Evolutionary conservation across 352 stramenopile genomes (phyloP), one percentile per base, ranked within the genome.

Genomic region (Phytophthora fragariae): DNA sequence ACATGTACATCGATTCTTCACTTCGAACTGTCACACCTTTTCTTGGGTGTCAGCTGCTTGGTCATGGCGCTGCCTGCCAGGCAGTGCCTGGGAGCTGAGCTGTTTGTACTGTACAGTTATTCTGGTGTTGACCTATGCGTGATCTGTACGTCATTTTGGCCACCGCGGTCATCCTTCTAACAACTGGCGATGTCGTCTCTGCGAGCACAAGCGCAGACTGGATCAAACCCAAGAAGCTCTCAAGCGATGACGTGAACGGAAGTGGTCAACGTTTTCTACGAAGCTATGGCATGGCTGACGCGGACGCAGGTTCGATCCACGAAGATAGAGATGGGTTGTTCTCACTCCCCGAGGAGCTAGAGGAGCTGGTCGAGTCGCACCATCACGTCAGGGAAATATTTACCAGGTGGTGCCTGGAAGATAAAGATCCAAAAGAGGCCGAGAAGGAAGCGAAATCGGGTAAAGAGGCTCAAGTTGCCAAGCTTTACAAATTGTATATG

Each of bases 341-440:
- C 37, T 19, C 27, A 6, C 41, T 65, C 5, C 24, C 44, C 15
- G 47, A 66, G 47, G 31, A 66, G 11, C 47, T 66, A 15, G 60
- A 66, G 12, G 60, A 58, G 39, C 24, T 66, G 29, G 47, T 66
- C 21, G 60, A 66, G 35, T 50, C 24, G 31, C 60, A 58, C 31
- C 60, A 58, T 19, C 60, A 66, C 21, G 39, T 66, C 31, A 19
- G 60, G 44, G 60, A 66, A 52, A n/a, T 66, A 31, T 66, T 66
- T 19, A 57, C 60, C n/a, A 53, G 58, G 14, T 61, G 61, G 61
- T 61, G 49, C 29, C 49, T 61, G 21, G 61, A 60, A 49, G 19
- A 29, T 12, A 47, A 66, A 66, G 33, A 35, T 2, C 60, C 60
- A 21, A 47, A 59, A 66, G 29, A 57, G 19, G 21, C 21, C 12